These are phyloP conservation scores for Pleurotus pulmonarius DNA, from an alignment of 768 basidiomycete species.

Conservation along the genomic window DNA sequence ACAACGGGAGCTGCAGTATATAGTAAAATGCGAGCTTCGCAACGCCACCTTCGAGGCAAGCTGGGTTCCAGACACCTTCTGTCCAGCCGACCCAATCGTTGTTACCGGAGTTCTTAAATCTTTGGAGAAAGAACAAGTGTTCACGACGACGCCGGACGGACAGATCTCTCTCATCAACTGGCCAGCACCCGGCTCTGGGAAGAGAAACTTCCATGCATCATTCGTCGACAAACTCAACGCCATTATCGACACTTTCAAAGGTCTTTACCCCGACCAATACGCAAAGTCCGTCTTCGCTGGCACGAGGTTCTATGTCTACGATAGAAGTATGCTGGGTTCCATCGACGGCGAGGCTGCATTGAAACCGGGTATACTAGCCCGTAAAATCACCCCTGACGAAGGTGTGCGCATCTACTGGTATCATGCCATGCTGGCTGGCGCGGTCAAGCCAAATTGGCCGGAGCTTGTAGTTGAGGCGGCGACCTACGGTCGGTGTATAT, in stretches of 20 bases:
- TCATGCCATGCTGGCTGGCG: not conserved
- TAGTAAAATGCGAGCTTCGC: not conserved
- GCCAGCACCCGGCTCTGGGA: not conserved
- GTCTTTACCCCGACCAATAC: not conserved
- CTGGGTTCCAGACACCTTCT: not conserved
- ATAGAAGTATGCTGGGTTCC: not conserved
- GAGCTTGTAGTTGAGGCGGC: conserved; percentile 3
- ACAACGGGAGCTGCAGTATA: not conserved
- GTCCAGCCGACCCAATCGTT: not conserved
- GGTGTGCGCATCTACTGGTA: not conserved
- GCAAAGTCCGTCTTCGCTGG: not conserved
- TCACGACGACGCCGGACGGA: too few relatives aligned
- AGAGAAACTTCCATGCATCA: conserved; percentile 3
- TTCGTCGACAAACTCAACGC: not conserved
- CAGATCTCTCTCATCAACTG: not conserved
- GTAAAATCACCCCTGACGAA: too few relatives aligned
- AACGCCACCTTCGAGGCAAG: not conserved
- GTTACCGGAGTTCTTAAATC: too few relatives aligned
- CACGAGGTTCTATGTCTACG: not conserved
- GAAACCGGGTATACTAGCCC: not conserved
- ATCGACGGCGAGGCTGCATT: not conserved
- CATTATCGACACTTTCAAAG: not conserved
- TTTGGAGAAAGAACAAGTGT: too few relatives aligned
- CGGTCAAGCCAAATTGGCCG: not conserved
- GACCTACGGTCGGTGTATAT: conserved; percentile 7